phyloP scores from a whole-genome alignment of 148 eudicot genomes.

The Camellia granthamiana region DNA sequence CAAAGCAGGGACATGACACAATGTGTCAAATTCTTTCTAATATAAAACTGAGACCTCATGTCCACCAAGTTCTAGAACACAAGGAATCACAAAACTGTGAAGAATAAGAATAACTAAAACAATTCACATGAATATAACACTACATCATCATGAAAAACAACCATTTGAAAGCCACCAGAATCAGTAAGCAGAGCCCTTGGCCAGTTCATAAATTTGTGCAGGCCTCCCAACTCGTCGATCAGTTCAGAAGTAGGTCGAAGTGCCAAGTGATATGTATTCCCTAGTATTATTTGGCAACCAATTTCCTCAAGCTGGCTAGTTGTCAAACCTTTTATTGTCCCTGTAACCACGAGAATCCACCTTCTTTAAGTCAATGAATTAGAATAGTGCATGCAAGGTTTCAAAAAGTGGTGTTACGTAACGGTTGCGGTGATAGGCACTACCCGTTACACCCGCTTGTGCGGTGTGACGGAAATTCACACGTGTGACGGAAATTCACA shows the following conservation, averaged over 20 bases:
- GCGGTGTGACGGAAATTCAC: no score
- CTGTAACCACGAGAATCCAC: conserved; percentile 34
- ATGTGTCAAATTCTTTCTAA: neutral
- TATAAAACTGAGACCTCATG: neutral
- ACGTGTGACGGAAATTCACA: no score
- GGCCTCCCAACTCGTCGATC: conserved; percentile 85
- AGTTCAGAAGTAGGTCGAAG: conserved; percentile 88
- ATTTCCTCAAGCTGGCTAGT: conserved; percentile 83
- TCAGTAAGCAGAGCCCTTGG: conserved; percentile 87
- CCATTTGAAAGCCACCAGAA: conserved; percentile 99
- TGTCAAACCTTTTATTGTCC: conserved; percentile 86
- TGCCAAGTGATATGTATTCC: conserved; percentile 88
- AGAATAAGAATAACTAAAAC: conserved; percentile 9
- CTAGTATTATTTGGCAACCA: conserved; percentile 90
- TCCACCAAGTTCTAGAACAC: neutral
- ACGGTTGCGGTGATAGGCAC: no score
- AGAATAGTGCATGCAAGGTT: no score
- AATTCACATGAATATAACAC: neutral
- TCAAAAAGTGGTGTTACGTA: no score
- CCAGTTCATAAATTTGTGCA: conserved; percentile 94
- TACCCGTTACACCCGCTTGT: no score
- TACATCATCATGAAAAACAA: conserved; percentile 18
- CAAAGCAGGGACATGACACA: neutral
- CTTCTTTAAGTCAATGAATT: neutral
- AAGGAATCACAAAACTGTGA: neutral